A percentile compares a stretch with the other conserved stretches of the same genome.
Conservation (phyloP, 2,329 filamentous ascomycete species). For the Alternaria atra region DNA sequence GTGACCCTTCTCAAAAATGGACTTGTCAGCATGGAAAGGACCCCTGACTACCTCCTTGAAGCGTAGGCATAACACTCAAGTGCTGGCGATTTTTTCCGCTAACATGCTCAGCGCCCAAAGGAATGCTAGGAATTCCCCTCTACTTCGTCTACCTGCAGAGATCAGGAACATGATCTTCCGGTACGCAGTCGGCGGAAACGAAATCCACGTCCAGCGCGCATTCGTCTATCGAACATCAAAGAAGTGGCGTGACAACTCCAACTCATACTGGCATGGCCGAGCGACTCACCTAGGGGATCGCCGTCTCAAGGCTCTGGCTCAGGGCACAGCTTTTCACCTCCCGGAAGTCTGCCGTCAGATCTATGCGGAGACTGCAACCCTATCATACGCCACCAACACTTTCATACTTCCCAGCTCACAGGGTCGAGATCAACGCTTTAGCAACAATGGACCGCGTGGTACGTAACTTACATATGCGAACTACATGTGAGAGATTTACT, state of each 20-base stretch:
- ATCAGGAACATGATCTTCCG: slow-evolving; percentile 8
- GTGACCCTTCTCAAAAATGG: not conserved
- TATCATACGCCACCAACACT: too few species aligned
- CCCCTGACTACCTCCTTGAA: slow-evolving; percentile 2
- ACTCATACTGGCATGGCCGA: not conserved
- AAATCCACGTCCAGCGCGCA: not conserved
- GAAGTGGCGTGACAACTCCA: not conserved
- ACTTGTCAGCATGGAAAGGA: not conserved
- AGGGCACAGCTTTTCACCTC: too few species aligned
- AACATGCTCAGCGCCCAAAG: not conserved
- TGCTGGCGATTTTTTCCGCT: not conserved
- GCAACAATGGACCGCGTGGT: too few species aligned
- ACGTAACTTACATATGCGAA: too few species aligned
- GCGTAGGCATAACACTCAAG: not conserved
- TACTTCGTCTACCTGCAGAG: slow-evolving; percentile 15
- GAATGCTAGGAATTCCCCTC: slow-evolving; percentile 4
- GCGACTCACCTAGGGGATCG: not conserved
- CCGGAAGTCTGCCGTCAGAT: too few species aligned
- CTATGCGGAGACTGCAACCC: too few species aligned
- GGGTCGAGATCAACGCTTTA: too few species aligned
- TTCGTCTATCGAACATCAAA: not conserved
- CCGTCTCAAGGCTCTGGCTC: not conserved
- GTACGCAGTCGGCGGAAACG: not conserved
- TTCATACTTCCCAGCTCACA: too few species aligned
- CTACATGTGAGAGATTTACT: too few species aligned